Base-by-base conservation (phyloP, 176 grass and related monocot genomes). In the Canna indica region DNA sequence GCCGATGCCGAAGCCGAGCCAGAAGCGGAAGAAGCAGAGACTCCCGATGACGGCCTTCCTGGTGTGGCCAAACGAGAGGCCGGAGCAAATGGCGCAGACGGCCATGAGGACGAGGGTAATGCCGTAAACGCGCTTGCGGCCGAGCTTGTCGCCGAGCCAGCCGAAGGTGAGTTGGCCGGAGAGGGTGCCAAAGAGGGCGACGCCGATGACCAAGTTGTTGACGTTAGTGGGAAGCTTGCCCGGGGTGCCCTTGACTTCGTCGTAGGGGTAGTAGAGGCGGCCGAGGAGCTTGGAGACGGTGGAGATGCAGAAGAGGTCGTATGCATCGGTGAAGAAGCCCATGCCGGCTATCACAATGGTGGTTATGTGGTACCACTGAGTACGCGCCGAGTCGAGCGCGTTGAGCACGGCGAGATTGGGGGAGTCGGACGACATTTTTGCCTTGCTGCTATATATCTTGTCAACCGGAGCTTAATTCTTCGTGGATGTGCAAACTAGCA, bases 1-100 rank as follows among this genome's bases (percentile, higher is more conserved):
- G 74, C 83, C 83, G 52, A 85, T 85, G 31, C 83, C 78, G 78
- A 85, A 85, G 1, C 83, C 83, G 31, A 85, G 83, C 83, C 83
- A 85, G 78, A 85, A 85, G 31, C 83, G 83, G 73, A 85, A 85
- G 75, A 85, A 85, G 36, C 83, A 85, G 47, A 85, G 79, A 36
- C 78, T 88, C 61, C 69, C 73, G 33, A 84, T 79, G 42, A 88
- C 86, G 66, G 69, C 38, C 4, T 18, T 38, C 16, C 45, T 12
- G 22, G 75, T 39, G 22, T 31, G 12, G 24, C 75, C 75, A 44
- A 68, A 78, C 4, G 75, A 78, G 38, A 78, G 59, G 45, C 75
- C 64, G 18, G 75, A 78, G 61, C 45, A 18, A 28, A 78, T 57
- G 33, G 75, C 64, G 17, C 61, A 67, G 5, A 68, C 17, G 22